Conservation (phyloP, 1,284 basidiomycete species). For the Cryptococcus jaspeensis region DNA sequence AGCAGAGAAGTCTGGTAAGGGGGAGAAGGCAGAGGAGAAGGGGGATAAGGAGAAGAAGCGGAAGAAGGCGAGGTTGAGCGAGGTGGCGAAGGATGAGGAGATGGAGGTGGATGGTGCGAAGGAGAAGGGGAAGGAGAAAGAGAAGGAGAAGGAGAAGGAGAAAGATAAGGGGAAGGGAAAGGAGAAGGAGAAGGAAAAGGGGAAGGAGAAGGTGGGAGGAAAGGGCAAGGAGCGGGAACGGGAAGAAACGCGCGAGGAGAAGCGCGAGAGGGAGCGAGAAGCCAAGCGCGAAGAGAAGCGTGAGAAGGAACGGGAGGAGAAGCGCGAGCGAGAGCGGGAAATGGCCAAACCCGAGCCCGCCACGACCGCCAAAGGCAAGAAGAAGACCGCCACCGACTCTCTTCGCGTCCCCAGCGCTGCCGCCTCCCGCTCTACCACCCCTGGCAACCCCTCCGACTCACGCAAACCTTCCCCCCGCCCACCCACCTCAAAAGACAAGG, state of each 20-base stretch:
- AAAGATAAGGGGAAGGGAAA: conserved; percentile 9
- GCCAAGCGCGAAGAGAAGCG: no score
- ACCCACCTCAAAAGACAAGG: neutral
- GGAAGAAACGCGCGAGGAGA: neutral
- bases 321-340: no score
- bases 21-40: conserved; percentile 6
- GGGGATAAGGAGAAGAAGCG: no score
- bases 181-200: conserved; percentile 13
- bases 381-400: neutral
- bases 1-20: no score
- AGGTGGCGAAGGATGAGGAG: no score
- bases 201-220: neutral
- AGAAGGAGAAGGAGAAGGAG: conserved; percentile 4
- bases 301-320: no score
- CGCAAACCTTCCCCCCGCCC: conserved; percentile 5
- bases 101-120: neutral
- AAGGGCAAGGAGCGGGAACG: conserved; percentile 13
- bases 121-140: conserved; percentile 27
- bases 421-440: conserved; percentile 12
- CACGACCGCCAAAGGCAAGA: no score
- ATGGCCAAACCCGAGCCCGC: no score
- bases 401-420: conserved; percentile 4
- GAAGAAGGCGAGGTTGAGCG: no score
- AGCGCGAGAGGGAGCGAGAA: no score
- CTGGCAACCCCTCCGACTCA: conserved; percentile 1